Base-by-base conservation (phyloP, 306 rosid species). In the Fagus crenata region DNA sequence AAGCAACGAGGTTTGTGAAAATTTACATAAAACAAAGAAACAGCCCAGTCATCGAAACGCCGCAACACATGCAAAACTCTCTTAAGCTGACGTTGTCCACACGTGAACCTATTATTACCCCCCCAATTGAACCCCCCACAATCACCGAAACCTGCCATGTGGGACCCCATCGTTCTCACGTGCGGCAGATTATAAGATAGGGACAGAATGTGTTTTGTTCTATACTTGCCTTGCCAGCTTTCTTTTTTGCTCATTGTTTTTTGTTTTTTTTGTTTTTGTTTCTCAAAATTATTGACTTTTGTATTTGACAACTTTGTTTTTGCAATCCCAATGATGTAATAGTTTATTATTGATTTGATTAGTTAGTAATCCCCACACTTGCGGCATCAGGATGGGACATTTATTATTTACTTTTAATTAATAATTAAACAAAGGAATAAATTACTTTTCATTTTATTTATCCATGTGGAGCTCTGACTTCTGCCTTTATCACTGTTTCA, bases 121-220 rank as follows among this genome's bases (percentile, higher is more conserved):
- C 73, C 40, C 39, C 4, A 13, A 61, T 67, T 17, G 2, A 36
- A 67, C n/a, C 54, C 41, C 14, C 60, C 64, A 69, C 33, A 6
- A 68, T 43, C 37, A 59, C 37, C 36, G 49, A 28, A 9, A 59
- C 53, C 65, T 18, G 56, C 81, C 80, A 39, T 5, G 70, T 65
- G 49, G 77, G 83, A 39, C 83, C 80, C 91, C 83, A 81, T 74
- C 70, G 7, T 76, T 90, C 93, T 86, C 94, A 89, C 94, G 96
- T 90, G 96, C 81, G 87, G 49, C 77, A 39, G 63, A 56, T 36
- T 77, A 49, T 40, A 49, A 60, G 73, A 58, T 72, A 71, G 72
- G 75, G 70, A 13, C 51, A 69, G 86, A 85, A 78, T 83, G 89
- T 85, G 91, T 82, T 78, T 7, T 75, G 13, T 64, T 49, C 64